These are phyloP conservation scores for Withania somnifera DNA, from an alignment of 305 asterid genomes.

Conservation along the genomic window DNA sequence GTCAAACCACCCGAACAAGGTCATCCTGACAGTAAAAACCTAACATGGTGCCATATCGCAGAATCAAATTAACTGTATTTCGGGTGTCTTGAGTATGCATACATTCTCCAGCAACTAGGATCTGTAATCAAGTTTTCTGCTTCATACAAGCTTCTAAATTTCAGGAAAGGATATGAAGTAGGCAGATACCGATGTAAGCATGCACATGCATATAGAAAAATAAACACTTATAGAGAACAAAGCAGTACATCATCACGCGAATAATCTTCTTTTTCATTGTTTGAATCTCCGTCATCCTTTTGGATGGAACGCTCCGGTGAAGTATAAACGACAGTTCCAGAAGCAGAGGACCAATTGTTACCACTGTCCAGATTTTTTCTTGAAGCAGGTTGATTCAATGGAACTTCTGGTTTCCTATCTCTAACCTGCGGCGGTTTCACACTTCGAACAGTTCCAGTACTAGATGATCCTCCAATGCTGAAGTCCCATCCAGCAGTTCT, in stretches of 20 bases:
- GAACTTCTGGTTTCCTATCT: slow-evolving; percentile 65
- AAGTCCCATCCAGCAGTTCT: slow-evolving; percentile 89
- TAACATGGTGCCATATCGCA: neutral
- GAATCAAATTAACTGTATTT: neutral
- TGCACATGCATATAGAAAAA: neutral
- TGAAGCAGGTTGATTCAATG: slow-evolving; percentile 38
- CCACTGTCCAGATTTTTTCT: slow-evolving; percentile 42
- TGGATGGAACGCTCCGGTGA: slow-evolving; percentile 32
- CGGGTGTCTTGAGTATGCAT: neutral
- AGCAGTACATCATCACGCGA: slow-evolving; percentile 49
- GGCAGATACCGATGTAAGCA: neutral
- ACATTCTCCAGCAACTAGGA: neutral
- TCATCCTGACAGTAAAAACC: neutral
- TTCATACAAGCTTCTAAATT: neutral
- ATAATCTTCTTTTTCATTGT: slow-evolving; percentile 34
- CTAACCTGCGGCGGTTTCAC: slow-evolving; percentile 82
- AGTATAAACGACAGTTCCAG: slow-evolving; percentile 39
- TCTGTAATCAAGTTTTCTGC: neutral
- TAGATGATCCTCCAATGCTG: slow-evolving; percentile 67
- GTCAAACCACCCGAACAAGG: neutral
- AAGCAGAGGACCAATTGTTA: slow-evolving; percentile 45
- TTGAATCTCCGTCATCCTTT: slow-evolving; percentile 34
- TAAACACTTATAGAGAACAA: slow-evolving; percentile 17
- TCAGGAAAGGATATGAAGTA: neutral
- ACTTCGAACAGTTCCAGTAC: slow-evolving; percentile 71